Base-by-base conservation (phyloP, 1,139 yeast species). In the Taphrina flavorubra region DNA sequence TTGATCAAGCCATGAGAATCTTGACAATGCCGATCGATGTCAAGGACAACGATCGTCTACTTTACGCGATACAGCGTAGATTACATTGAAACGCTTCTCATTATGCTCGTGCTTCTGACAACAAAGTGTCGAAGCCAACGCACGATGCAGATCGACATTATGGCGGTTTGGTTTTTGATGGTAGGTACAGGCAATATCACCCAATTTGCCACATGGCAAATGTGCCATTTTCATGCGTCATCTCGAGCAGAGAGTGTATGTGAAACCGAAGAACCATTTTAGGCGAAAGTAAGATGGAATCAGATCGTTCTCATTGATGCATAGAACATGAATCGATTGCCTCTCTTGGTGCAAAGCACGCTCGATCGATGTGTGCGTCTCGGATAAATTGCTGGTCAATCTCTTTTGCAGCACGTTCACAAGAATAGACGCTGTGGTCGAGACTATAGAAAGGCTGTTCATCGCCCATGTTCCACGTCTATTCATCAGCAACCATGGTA, bases 1-100 rank as follows among this genome's bases (percentile, higher is more conserved):
- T 73, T 46, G 75, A 73, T 49, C 53, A 53, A 10, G 73, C 73
- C 6, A 72, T 73, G 74, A 55, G 68, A 13, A 49, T 68, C 14
- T 60, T 73, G 47, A 70, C 73, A 10, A 62, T 53, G 25, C 53
- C 59, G 14, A 61, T 73, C n/a, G 69, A 69, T 44, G 69, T 73
- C 14, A 49, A 68, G 34, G 63, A 73, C 47, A 67, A 69, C 16
- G 74, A 73, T 55, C 51, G 71, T 20, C 68, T 71, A 44, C 62
- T 73, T 10, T 51, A 40, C 11, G 61, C 59, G 44, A 55, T 63
- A 8, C 61, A 34, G 47, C 51, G 51, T 42, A 34, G 57, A 18
- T 18, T 60, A 34, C 49, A 44, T 11, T 58, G 63, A 58, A n/a
- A 49, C 34, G 2, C 16, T 16, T 11, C 14, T 39, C 31, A 25